Conservation (phyloP, 2,329 filamentous ascomycete genomes). For the Aspergillus sojae region DNA sequence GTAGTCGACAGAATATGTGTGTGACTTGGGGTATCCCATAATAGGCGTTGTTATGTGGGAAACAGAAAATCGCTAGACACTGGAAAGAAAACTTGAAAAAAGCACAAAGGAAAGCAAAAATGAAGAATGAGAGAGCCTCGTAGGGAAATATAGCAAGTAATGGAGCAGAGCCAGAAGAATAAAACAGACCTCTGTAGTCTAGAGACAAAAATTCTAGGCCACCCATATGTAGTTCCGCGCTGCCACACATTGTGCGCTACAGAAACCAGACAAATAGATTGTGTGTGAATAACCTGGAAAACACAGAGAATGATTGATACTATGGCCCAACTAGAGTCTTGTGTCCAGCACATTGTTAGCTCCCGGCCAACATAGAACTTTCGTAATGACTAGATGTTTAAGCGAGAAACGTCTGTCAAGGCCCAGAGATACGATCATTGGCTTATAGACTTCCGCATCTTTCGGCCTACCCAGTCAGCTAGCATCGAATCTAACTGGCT, state of each 20-base stretch:
- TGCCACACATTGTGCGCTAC: background rate
- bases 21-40: conserved; percentile 35
- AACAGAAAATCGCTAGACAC: conserved; percentile 1
- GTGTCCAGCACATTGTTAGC: conserved; percentile 27
- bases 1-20: conserved; percentile 15
- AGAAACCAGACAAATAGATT: conserved; percentile 12
- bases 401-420: background rate
- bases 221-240: background rate
- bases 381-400: background rate
- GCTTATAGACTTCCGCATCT: conserved; percentile 30
- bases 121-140: conserved; percentile 9
- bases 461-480: conserved; percentile 70
- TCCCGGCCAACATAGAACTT: conserved; percentile 11
- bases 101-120: conserved; percentile 18
- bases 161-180: conserved; percentile 9
- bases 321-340: conserved; percentile 14
- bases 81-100: conserved; percentile 12
- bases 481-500: conserved; percentile 87
- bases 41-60: conserved; percentile 7
- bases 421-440: conserved; percentile 16
- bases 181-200: conserved; percentile 6
- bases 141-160: background rate
- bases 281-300: conserved; percentile 8
- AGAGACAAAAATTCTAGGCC: background rate
- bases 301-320: conserved; percentile 4